These are phyloP conservation scores for Saccharomycopsis sp. DNA, from an alignment of 805 yeast species.

Conservation along the genomic window DNA sequence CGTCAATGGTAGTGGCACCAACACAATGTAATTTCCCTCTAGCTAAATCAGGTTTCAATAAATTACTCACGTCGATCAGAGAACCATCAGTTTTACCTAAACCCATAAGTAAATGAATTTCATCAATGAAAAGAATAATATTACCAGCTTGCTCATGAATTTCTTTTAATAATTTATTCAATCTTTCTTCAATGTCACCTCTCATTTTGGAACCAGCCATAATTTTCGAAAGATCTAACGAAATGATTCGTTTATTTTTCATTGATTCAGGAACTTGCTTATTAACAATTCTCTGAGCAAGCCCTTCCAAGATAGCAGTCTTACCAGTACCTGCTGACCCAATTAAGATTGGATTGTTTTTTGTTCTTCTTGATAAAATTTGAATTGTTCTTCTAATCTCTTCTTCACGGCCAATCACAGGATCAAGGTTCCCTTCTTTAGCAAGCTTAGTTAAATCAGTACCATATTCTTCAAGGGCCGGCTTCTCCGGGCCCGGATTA, in stretches of 20 bases:
- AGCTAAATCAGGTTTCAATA: constrained; percentile 89
- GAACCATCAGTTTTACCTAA: constrained; percentile 92
- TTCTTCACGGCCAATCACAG: constrained; percentile 95
- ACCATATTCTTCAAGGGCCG: constrained; percentile 81
- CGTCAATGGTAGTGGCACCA: constrained; percentile 95
- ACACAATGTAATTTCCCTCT: constrained; percentile 84
- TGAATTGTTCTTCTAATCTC: constrained; percentile 92
- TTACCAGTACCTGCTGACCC: constrained; percentile 99
- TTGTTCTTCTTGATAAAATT: constrained; percentile 84
- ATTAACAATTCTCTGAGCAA: constrained; percentile 86
- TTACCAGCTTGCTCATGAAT: constrained; percentile 54
- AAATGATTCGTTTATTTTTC: constrained; percentile 76
- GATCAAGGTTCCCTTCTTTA: constrained; percentile 83
- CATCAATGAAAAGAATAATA: constrained; percentile 82
- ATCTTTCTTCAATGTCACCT: constrained; percentile 92
- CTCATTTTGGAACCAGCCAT: constrained; percentile 94
- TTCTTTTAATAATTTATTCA: constrained; percentile 75
- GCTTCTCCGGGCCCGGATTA: constrained; percentile 45
- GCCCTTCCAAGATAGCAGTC: constrained; percentile 93
- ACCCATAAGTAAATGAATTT: constrained; percentile 82
- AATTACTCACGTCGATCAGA: constrained; percentile 81
- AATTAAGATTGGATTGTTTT: constrained; percentile 90
- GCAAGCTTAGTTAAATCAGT: constrained; percentile 83
- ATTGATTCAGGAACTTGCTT: constrained; percentile 94
- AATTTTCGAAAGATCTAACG: constrained; percentile 81